These are phyloP conservation scores for Chaetothyriales sp. DNA, from an alignment of 2,329 filamentous ascomycete genomes.

Conservation along the genomic window DNA sequence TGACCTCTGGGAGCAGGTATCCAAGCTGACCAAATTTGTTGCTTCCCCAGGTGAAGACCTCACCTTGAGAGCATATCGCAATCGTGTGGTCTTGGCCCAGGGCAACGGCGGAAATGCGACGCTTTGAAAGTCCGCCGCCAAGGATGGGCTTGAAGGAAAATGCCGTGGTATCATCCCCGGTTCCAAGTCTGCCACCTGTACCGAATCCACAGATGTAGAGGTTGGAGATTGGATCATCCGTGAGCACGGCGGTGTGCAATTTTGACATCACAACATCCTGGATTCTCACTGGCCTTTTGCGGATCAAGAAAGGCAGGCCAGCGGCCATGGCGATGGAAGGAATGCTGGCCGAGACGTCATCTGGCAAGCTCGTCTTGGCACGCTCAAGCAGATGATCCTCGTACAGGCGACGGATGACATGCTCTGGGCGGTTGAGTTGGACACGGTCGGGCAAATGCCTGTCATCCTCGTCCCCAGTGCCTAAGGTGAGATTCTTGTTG, in stretches of 20 bases:
- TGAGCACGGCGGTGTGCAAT: conserved; percentile 77
- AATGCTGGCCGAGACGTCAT: conserved; percentile 12
- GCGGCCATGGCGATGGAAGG: conserved; percentile 26
- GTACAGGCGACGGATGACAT: conserved; percentile 61
- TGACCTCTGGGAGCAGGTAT: conserved; percentile 54
- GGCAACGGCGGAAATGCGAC: conserved; percentile 61
- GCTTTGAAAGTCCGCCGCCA: conserved; percentile 56
- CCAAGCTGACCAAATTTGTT: conserved; percentile 78
- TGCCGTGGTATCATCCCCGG: conserved; percentile 77
- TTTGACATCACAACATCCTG: conserved; percentile 82
- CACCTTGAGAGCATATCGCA: conserved; percentile 71
- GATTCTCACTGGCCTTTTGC: conserved; percentile 58
- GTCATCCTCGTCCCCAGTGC: conserved; percentile 90
- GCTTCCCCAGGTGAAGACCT: conserved; percentile 87
- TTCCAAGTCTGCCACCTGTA: conserved; percentile 73
- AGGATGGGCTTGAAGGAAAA: conserved; percentile 78
- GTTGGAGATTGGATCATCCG: conserved; percentile 75
- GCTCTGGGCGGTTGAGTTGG: conserved; percentile 58
- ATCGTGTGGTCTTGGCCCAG: conserved; percentile 86
- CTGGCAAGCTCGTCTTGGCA: conserved; percentile 22
- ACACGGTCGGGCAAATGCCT: conserved; percentile 85
- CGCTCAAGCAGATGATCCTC: conserved; percentile 44
- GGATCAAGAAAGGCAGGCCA: conserved; percentile 59
- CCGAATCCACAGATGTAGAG: conserved; percentile 88
- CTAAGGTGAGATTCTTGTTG: conserved; percentile 86